A percentile compares a stretch with the other conserved stretches of the same genome.
Evolutionary conservation across 2,329 filamentous ascomycete species (phyloP).

Genomic region (Fusarium dlaminii): DNA sequence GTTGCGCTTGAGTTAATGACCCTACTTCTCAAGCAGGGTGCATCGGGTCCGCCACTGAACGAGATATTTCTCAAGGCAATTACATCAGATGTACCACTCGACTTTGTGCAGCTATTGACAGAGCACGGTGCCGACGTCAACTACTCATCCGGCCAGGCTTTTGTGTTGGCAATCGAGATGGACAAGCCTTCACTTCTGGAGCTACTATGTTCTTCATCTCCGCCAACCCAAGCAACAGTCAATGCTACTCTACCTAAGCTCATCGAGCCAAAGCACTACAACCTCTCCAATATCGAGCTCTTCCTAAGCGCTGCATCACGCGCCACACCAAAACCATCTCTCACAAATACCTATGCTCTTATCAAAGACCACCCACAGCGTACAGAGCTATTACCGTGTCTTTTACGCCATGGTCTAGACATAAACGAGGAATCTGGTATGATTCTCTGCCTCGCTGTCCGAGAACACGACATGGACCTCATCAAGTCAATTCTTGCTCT

Average conservation of each 20-base stretch:
- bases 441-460: neutral
- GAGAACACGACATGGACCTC: neutral
- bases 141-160: neutral
- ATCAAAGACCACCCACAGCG: neutral
- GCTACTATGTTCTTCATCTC: neutral
- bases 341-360: neutral
- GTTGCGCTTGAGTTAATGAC: neutral
- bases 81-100: neutral
- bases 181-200: neutral
- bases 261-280: neutral
- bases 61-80: neutral
- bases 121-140: constrained; percentile 4
- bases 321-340: neutral
- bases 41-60: neutral
- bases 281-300: neutral
- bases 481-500: neutral
- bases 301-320: neutral
- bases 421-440: neutral
- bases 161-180: neutral
- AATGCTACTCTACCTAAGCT: neutral
- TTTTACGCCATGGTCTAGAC: neutral
- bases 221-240: neutral
- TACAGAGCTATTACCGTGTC: neutral
- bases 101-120: neutral
- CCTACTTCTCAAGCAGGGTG: neutral